Base-by-base conservation (phyloP, 805 yeast species). In the Candida montana region DNA sequence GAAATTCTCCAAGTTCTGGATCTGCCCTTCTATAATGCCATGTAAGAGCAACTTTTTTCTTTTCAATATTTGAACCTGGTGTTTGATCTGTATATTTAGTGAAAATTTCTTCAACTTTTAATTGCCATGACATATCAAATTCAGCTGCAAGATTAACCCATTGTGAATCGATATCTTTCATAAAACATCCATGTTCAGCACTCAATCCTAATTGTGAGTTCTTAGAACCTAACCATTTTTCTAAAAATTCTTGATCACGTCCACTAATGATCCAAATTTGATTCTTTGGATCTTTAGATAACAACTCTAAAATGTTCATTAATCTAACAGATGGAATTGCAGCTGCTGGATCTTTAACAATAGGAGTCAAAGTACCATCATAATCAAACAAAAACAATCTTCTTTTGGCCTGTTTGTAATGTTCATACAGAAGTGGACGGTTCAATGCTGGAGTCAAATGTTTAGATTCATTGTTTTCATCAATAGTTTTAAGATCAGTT, bases 11-110 rank as follows among this genome's bases (percentile, higher is more conserved):
- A 51, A 88, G 74, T 46, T 84, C 96, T 0, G 98, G 98, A 54
- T 90, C 99, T 1, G 96, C 78, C 40, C 95, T 75, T 53, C 99
- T 77, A 60, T 91, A 93, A 64, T 93, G 99, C 99, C 99, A 93
- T 2, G 98, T 91, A 40, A 93, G 65, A 1, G 99, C 98, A 15
- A 91, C 96, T 54, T 88, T 81, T 62, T 93, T 93, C 54, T 74
- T 74, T 63, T 93, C 99, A 38, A 85, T 81, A 49, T 74, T 74
- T 1, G 96, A 74, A 7, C 97, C 97, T 2, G 95, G 96, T 0
- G 99, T 93, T 48, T 81, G 80, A 35, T 83, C 91, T 0, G 96
- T 88, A 62, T 78, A 89, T 35, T 77, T 68, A 40, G 68, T 75
- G 68, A 85, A 86, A 4, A 86, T 77, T 21, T 78, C 80, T 41